A percentile compares a stretch with the other conserved stretches of the same genome.
These are phyloP conservation scores for Fusarium verrucosum DNA, from an alignment of 2,329 filamentous ascomycete species.

Conservation along the genomic window DNA sequence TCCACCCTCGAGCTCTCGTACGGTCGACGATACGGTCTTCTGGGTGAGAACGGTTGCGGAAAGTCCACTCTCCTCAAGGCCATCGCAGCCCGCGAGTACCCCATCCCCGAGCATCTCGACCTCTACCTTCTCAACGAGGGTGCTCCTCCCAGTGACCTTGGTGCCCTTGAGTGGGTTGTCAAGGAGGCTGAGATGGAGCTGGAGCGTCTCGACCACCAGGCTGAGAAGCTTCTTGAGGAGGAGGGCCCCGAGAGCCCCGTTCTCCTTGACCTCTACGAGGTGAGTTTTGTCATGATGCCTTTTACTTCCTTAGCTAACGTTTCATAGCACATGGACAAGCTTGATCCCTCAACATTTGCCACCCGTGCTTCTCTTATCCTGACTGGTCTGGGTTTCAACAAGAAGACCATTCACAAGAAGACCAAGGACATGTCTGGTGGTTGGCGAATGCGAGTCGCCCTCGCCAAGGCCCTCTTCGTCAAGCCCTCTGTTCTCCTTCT, in stretches of 20 bases:
- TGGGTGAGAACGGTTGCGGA: conserved; percentile 99
- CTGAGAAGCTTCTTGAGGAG: conserved; percentile 89
- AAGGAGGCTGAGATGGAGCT: conserved; percentile 93
- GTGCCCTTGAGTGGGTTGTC: conserved; percentile 97
- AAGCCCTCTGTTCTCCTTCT: conserved; percentile 95
- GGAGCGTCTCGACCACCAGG: conserved; percentile 85
- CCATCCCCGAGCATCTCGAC: conserved; percentile 94
- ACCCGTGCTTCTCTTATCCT: conserved; percentile 96
- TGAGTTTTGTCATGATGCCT: conserved; percentile 56
- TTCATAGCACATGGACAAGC: conserved; percentile 89
- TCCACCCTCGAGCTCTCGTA: conserved; percentile 92
- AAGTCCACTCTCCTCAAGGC: conserved; percentile 98
- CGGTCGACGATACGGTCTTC: conserved; percentile 89
- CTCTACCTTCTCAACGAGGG: conserved; percentile 99
- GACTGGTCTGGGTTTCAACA: conserved; percentile 99
- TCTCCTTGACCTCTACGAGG: conserved; percentile 94
- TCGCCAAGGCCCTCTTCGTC: conserved; percentile 97
- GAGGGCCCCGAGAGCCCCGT: conserved; percentile 91
- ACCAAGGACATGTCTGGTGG: conserved; percentile 99
- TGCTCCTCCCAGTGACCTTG: conserved; percentile 86
- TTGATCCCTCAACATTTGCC: conserved; percentile 97
- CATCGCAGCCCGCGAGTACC: conserved; percentile 92
- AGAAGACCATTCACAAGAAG: conserved; percentile 97
- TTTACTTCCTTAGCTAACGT: conserved; percentile 28
- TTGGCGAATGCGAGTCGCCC: conserved; percentile 99